Evolutionary conservation across 73 alveolate genomes (phyloP), one percentile per base, ranked within the genome.

Genomic region (Tetrahymena borealis): DNA sequence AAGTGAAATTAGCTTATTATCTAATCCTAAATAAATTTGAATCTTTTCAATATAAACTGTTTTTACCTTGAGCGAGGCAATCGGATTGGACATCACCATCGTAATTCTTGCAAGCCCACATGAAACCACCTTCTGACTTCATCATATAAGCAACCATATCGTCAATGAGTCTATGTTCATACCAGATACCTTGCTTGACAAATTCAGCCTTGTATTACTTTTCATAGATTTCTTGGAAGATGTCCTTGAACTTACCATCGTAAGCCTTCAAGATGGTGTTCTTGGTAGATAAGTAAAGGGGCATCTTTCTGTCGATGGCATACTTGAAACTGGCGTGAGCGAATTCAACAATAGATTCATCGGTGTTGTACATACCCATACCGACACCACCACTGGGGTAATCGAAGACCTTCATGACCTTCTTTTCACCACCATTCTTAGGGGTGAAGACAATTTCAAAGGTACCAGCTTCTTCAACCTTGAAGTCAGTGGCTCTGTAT

Each of bases 41-140:
- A 60, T 60, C 1, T 15, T 24, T 39, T 60, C 37, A 6, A 2
- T 60, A 5, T 7, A 24, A 2, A 1, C 24, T 12, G 9, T 60
- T 18, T 18, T 79, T 79, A 37, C 98, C 99, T 95, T 97, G 96
- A 31, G 98, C 99, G 24, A 97, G 98, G 18, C 95, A 94, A 79
- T 97, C 99, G 20, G 97, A 91, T 94, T 97, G 97, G 42, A 97
- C 98, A 93, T 97, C 99, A 38, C 99, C 99, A 92, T 97, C 99
- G 91, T 97, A 97, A 94, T 97, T 97, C 95, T 97, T 97, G 96
- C 99, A 97, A 39, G 98, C 99, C 99, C 99, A 97, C 35, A 97
- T 98, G 96, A 95, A 97, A 33, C 99, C 99, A 16, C 99, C 99
- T 78, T 93, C 94, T 79, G 96, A 40, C 95, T 96, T 96, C 39